Percentiles rank a stretch among this genome's conserved stretches.
These are phyloP conservation scores for Candida qinlingensis DNA, from an alignment of 805 yeast species.

Conservation along the genomic window DNA sequence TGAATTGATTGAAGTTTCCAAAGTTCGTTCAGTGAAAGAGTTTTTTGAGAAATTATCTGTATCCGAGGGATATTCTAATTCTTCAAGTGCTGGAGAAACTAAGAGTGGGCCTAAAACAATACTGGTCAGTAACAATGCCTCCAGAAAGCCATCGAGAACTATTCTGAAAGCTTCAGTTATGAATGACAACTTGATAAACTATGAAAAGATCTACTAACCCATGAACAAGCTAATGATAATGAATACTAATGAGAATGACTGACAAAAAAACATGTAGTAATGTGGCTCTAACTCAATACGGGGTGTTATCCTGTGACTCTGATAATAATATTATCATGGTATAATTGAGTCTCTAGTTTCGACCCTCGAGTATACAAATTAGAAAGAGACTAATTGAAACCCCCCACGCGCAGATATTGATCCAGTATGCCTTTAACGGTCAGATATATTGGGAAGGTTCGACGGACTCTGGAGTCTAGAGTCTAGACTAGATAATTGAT, in stretches of 20 bases:
- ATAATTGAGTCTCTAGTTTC: no score
- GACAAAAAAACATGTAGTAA: not conserved
- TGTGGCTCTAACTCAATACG: not conserved
- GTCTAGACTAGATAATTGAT: no score
- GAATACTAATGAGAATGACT: not conserved
- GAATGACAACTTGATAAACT: slow-evolving; percentile 16
- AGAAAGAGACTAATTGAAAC: no score
- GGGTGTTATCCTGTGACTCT: not conserved
- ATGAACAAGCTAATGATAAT: not conserved
- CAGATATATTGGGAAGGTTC: no score
- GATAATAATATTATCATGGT: no score
- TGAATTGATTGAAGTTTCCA: not conserved
- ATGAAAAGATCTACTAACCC: slow-evolving; percentile 17
- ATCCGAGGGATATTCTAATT: not conserved
- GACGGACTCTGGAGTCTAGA: no score
- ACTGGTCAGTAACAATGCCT: no score
- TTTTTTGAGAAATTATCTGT: not conserved
- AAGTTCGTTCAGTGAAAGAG: not conserved
- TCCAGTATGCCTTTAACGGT: no score
- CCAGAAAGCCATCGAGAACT: slow-evolving; percentile 16
- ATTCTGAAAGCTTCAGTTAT: slow-evolving; percentile 17
- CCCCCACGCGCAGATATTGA: no score
- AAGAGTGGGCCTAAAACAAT: not conserved
- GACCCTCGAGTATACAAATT: no score
- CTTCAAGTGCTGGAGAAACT: not conserved